Evolutionary conservation across 1,284 basidiomycete species (phyloP), one percentile per base, ranked within the genome.

Genomic region (Leccinum fuscescens): DNA sequence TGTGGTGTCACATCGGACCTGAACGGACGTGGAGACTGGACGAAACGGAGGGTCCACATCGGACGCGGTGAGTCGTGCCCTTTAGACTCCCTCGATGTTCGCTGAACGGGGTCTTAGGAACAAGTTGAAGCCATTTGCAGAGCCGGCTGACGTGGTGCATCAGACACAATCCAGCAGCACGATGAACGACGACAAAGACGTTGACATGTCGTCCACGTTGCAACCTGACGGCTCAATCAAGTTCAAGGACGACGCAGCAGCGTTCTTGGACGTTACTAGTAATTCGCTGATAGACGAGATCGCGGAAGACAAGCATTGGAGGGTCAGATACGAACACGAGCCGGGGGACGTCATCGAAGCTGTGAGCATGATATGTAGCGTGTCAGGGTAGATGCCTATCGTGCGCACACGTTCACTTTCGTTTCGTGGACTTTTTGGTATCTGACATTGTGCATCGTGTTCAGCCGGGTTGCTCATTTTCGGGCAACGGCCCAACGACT

Each of bases 341-440:
- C 85, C 90, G 12, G 93, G 93, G 3, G 96, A 98, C 72, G 83
- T 94, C 3, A 94, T 98, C 44, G 93, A 96, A 67, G 92, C 91
- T n/a, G 90, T 94, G 2, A 83, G 82, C 62, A 96, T 22, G 22
- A 91, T 95, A 53, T 90, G 92, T 7, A 84, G 93, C 14, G 87
- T 96, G 56, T 86, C 86, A 31, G 94, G 0, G 92, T 96, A 1
- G 94, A 96, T 72, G 92, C 91, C 24, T 92, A 87, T 66, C 92
- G 91, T 93, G 65, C 73, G 87, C 76, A 35, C 8, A 46, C 17
- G n/a, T 35, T 7, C 33, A 11, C n/a, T 29, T 62, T 51, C n/a
- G 8, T 55, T 31, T 50, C 33, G 9, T 1, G 17, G 35, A 54
- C 11, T 37, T 64, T 54, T 57, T 57, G 12, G 44, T 39, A n/a